These are phyloP conservation scores for Ilyonectria robusta DNA, from an alignment of 2,329 filamentous ascomycete species.

Conservation along the genomic window DNA sequence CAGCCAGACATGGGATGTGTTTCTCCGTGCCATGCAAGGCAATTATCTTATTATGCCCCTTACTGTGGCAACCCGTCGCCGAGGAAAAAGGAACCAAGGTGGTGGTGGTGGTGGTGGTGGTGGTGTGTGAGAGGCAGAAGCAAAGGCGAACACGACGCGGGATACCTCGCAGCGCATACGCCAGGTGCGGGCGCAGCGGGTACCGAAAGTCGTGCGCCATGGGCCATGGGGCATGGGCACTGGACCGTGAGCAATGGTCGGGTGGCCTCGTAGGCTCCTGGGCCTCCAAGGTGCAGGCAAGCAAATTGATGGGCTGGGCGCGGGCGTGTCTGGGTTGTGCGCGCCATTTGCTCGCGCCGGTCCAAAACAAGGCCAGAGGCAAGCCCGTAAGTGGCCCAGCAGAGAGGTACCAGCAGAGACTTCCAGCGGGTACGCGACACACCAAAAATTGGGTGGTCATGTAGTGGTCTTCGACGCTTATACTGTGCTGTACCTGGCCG, in stretches of 20 bases:
- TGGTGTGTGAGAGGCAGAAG: constrained; percentile 24
- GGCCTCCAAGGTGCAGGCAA: constrained; percentile 36
- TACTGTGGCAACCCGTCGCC: constrained; percentile 21
- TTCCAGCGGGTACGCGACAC: constrained; percentile 56
- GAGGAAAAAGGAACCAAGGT: constrained; percentile 1
- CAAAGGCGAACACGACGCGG: constrained; percentile 27
- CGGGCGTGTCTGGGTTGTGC: constrained; percentile 44
- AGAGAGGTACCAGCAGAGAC: constrained; percentile 52
- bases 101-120: constrained; percentile 7
- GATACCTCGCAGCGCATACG: constrained; percentile 46
- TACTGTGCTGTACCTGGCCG: constrained; percentile 56
- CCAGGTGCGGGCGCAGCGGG: constrained; percentile 44
- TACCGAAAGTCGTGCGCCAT: constrained; percentile 42
- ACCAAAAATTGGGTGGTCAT: constrained; percentile 52
- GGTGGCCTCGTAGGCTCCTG: constrained; percentile 24
- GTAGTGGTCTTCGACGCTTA: constrained; percentile 52
- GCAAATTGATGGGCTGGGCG: constrained; percentile 45
- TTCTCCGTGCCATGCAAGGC: constrained; percentile 14
- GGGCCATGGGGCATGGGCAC: constrained; percentile 27
- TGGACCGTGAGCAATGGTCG: constrained; percentile 24
- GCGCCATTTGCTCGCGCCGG: constrained; percentile 46
- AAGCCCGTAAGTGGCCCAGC: constrained; percentile 46
- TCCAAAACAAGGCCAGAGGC: constrained; percentile 46
- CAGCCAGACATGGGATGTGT: constrained; percentile 25
- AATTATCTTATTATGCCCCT: constrained; percentile 17